Evolutionary conservation across 2,329 filamentous ascomycete species (phyloP).

Genomic region (Calonectria henricotiae): DNA sequence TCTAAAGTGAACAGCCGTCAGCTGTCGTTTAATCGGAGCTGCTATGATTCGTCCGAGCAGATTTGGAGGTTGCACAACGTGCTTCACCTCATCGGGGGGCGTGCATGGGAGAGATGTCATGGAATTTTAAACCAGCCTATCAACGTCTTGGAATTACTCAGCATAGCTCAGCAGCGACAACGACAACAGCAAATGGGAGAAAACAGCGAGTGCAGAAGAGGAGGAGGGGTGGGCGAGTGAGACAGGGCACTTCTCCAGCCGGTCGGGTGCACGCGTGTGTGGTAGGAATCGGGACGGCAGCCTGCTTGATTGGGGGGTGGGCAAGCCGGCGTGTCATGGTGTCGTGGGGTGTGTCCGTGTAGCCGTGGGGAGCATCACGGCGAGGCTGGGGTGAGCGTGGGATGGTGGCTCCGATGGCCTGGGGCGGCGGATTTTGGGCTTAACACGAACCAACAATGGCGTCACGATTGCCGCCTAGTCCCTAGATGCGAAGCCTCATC

Average conservation of each 20-base stretch:
- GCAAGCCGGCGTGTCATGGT: constrained; percentile 44
- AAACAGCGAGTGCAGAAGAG: constrained; percentile 29
- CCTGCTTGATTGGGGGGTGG: constrained; percentile 33
- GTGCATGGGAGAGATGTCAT: constrained; percentile 47
- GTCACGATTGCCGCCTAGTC: constrained; percentile 45
- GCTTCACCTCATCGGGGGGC: constrained; percentile 46
- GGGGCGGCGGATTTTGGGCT: constrained; percentile 31
- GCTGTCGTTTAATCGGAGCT: constrained; percentile 47
- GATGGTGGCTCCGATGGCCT: constrained; percentile 38
- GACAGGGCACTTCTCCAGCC: constrained; percentile 31
- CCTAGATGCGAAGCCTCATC: constrained; percentile 27
- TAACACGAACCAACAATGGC: constrained; percentile 47
- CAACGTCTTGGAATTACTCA: constrained; percentile 59
- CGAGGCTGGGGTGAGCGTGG: constrained; percentile 45
- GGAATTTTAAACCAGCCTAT: constrained; percentile 52
- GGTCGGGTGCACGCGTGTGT: constrained; percentile 38
- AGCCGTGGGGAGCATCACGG: constrained; percentile 44
- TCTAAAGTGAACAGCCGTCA: constrained; percentile 47
- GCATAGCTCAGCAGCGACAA: constrained; percentile 46
- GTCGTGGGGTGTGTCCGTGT: constrained; percentile 45
- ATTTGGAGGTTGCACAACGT: constrained; percentile 43
- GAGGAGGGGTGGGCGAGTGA: constrained; percentile 21
- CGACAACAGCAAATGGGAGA: constrained; percentile 44
- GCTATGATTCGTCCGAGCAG: constrained; percentile 48
- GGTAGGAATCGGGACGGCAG: constrained; percentile 46